Percentiles rank a stretch among this genome's conserved stretches.
Evolutionary conservation across 345 rosid genomes (phyloP).

Genomic region (Draba incana): DNA sequence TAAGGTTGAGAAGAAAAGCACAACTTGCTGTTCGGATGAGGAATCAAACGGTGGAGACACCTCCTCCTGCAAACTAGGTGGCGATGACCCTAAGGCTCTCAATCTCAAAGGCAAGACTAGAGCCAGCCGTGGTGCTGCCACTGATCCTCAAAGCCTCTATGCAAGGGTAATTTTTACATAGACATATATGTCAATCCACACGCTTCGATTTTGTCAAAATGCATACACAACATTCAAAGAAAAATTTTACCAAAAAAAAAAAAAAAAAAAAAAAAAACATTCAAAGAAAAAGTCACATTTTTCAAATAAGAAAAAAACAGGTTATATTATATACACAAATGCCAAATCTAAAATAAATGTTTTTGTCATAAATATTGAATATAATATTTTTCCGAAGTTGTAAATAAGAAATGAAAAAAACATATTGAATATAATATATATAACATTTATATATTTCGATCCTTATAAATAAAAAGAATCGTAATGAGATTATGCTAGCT

Average conservation of each 20-base stretch:
- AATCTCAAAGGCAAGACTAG: slow-evolving; percentile 62
- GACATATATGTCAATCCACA: not conserved
- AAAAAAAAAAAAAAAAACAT: no score
- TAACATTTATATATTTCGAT: no score
- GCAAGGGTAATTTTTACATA: slow-evolving; percentile 60
- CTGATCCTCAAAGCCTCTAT: slow-evolving; percentile 84
- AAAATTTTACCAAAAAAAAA: no score
- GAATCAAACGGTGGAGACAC: slow-evolving; percentile 52
- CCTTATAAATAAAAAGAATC: no score
- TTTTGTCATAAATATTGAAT: not conserved
- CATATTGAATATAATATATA: not conserved
- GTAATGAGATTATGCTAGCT: not conserved
- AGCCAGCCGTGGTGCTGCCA: slow-evolving; percentile 72
- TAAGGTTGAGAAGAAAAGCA: slow-evolving; percentile 34
- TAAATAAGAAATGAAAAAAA: not conserved
- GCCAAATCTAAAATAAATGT: not conserved
- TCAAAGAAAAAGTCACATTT: not conserved
- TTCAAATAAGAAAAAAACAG: not conserved
- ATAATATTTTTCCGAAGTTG: not conserved
- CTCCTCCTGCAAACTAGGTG: slow-evolving; percentile 45
- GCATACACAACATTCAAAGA: not conserved
- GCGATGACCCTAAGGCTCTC: slow-evolving; percentile 41
- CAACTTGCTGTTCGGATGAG: slow-evolving; percentile 57
- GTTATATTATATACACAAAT: not conserved
- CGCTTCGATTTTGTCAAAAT: not conserved